Base-by-base conservation (phyloP, 352 stramenopile species). In the Aphanomyces cochlioides region DNA sequence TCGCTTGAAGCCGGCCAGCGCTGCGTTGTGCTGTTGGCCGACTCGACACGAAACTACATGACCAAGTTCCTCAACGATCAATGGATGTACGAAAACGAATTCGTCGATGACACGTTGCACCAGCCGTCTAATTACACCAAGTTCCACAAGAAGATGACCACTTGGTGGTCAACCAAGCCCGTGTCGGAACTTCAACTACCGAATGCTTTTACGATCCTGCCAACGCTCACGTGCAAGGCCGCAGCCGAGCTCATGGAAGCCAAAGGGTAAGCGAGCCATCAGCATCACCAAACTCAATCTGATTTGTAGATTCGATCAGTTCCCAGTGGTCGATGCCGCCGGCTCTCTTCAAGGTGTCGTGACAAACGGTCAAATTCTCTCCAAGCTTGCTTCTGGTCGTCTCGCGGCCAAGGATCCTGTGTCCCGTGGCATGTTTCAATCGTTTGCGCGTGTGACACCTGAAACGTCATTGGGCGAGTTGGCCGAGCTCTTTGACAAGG, bases 31-130 rank as follows among this genome's bases (percentile, higher is more conserved):
- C 79, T 99, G 43, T 78, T 99, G 6, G 90, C 95, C 1, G 96
- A 99, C 78, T 97, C 85, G 56, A 96, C 97, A 19, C 82, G 95
- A 34, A 99, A 99, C 81, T 99, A 99, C 90, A 98, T 98, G 95
- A 97, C 84, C 73, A 99, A 99, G 80, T 97, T 97, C 69, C 70
- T 98, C 21, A 96, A 86, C 63, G 93, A 99, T 80, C 83, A 96
- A 74, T 99, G 96, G 96, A 93, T 93, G 86, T 90, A 82, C 60
- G 83, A 84, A 47, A 86, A 92, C 77, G 76, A 85, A 47, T 92
- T 77, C 56, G 82, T 90, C 34, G 78, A 83, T 58, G 85, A 87
- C 73, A 78, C 81, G 60, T 71, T 89, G 56, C 83, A 93, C 75
- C 79, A 83, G 61, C 75, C 81, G 41, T 75, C 92, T 39, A 92